Evolutionary conservation across 192 early-diverging fungal species (phyloP), one percentile per base, ranked within the genome.

Genomic region (Diversispora epigaea): DNA sequence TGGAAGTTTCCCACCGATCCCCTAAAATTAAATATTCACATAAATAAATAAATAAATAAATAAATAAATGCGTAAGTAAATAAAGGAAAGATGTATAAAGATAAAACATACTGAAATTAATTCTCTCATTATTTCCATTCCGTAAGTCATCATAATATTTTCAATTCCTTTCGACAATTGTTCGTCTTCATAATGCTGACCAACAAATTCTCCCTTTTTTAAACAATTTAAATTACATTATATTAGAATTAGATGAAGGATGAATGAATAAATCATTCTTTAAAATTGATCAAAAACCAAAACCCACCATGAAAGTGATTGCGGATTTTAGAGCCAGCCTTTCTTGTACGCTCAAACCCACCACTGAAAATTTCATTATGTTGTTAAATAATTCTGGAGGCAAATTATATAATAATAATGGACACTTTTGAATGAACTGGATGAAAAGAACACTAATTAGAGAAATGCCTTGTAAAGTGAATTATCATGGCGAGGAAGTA

Each of bases 301-400:
- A 0, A 12, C 72, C 67, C 78, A 86, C 86, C 79, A 86, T 79
- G 66, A 88, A 88, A 15, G 77, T 76, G 17, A 86, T 61, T 0
- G 83, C 81, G 4, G 87, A 79, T 32, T 84, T 86, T 22, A 88
- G 72, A 14, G 87, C 87, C 7, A 88, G 66, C 46, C 85, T 79
- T 52, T 88, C 87, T 71, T 86, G 83, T 32, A 85, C 56, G 6
- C 78, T 76, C 71, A 88, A 77, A 1, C 83, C 84, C 5, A 84
- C 84, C 52, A 88, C 77, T 3, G 84, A 76, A 71, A 88, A 82
- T 39, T 58, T 77, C 61, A 86, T 78, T 19, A 86, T 77, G 14
- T 49, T 78, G 19, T 85, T 79, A 10, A 82, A 80, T 44, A 84
- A 77, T n/a, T 86, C 84, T 11, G 54, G 46, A 8, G 84, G 78